Conservation (phyloP, 2,329 filamentous ascomycete species). For the Fusarium euwallaceae region DNA sequence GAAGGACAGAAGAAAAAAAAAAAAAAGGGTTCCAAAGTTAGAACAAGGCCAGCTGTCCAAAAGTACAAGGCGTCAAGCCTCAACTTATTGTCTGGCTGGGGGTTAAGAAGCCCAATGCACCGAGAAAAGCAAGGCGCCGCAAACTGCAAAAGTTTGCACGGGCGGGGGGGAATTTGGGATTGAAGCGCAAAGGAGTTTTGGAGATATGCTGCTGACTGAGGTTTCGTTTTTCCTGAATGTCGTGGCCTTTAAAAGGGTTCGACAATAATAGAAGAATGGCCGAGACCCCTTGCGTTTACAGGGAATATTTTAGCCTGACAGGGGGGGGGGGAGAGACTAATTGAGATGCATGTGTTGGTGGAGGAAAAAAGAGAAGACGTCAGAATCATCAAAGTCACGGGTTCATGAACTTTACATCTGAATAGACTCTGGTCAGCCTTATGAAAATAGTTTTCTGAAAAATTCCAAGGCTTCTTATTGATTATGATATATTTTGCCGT, state of each 20-base stretch:
- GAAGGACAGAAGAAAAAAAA: not conserved
- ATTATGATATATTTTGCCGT: not conserved
- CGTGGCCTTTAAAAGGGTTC: constrained; percentile 10
- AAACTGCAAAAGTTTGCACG: constrained; percentile 3
- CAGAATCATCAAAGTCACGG: not conserved
- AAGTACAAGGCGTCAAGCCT: constrained; percentile 1
- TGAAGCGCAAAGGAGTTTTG: not conserved
- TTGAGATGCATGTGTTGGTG: not conserved
- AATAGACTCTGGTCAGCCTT: not conserved
- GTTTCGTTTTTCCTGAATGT: not conserved
- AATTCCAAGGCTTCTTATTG: not conserved
- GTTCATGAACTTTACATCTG: not conserved
- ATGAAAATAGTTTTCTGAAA: not conserved
- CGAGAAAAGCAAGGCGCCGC: constrained; percentile 29
- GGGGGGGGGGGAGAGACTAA: not conserved
- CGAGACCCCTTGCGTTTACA: constrained; percentile 10
- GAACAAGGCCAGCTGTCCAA: constrained; percentile 41
- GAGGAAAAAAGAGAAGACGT: not conserved
- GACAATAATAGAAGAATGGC: not conserved
- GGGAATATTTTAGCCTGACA: constrained; percentile 2
- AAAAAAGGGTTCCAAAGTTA: constrained; percentile 27
- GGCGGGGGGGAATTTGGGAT: not conserved
- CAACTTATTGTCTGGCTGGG: not conserved
- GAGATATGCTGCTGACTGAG: not conserved
- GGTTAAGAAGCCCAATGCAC: constrained; percentile 15